Evolutionary conservation across 2,329 filamentous ascomycete genomes (phyloP).

Genomic region (Sclerotinia nivalis): DNA sequence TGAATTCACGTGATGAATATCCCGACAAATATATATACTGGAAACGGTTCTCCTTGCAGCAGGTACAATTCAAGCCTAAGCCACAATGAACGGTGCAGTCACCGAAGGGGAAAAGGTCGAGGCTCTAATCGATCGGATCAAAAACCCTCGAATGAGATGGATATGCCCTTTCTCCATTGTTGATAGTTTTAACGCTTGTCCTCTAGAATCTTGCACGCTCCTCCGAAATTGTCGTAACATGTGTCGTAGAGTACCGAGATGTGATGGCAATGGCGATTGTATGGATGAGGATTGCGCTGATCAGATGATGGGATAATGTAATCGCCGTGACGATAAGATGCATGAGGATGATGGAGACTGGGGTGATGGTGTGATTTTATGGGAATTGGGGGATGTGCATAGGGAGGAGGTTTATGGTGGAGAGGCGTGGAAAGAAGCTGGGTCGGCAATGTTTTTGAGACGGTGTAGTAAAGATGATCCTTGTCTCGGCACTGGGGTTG

Average conservation of each 20-base stretch:
- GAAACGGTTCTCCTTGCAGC: background rate
- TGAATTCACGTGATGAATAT: no score
- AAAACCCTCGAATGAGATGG: background rate
- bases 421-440: no score
- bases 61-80: background rate
- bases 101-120: background rate
- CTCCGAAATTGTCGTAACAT: background rate
- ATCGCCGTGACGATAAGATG: background rate
- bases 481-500: background rate
- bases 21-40: no score
- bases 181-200: background rate
- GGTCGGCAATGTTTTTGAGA: background rate
- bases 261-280: background rate
- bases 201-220: background rate
- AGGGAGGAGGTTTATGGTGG: background rate
- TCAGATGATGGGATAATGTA: background rate
- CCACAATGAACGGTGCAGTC: background rate
- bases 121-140: background rate
- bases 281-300: background rate
- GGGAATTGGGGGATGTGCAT: background rate
- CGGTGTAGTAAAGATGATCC: background rate
- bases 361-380: background rate
- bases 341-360: background rate
- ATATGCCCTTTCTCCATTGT: background rate
- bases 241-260: background rate